phyloP scores from a whole-genome alignment of 768 basidiomycete genomes.

The Trametes sanguinea region DNA sequence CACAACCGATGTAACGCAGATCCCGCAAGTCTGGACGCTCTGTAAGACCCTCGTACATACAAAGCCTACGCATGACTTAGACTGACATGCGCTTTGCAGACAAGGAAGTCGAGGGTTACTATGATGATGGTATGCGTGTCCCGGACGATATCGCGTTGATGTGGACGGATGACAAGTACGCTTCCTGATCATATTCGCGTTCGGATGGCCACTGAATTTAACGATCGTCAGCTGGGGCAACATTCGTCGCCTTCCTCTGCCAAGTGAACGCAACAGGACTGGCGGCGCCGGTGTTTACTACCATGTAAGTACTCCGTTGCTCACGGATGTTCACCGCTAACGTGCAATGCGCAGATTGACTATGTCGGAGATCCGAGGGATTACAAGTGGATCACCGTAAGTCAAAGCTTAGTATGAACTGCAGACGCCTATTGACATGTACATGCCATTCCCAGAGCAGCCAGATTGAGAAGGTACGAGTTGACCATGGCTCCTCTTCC shows the following conservation, averaged over 20 bases:
- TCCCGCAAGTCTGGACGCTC: conserved; percentile 69
- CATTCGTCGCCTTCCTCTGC: conserved; percentile 59
- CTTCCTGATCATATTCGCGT: not conserved
- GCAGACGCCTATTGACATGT: not conserved
- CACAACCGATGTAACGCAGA: conserved; percentile 44
- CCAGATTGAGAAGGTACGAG: conserved; percentile 50
- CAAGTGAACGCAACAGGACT: conserved; percentile 55
- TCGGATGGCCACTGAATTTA: not conserved
- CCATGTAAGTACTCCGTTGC: conserved; percentile 22
- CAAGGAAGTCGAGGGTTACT: conserved; percentile 69
- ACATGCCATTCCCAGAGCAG: conserved; percentile 40
- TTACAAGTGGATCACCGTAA: conserved; percentile 72
- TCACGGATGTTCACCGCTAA: not conserved
- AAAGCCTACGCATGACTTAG: not conserved
- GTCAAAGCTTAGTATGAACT: conserved; percentile 18
- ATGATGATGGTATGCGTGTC: conserved; percentile 60
- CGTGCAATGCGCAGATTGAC: not conserved
- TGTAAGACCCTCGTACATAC: conserved; percentile 35
- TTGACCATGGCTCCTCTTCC: not conserved
- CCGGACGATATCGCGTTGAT: conserved; percentile 66
- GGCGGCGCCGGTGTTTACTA: conserved; percentile 74
- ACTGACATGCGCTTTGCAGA: conserved; percentile 27
- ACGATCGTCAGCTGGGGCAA: conserved; percentile 58
- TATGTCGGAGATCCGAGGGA: conserved; percentile 65
- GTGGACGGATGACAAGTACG: conserved; percentile 74